Evolutionary conservation across 2,329 filamentous ascomycete genomes (phyloP).

Genomic region (Colletotrichum acutatum): DNA sequence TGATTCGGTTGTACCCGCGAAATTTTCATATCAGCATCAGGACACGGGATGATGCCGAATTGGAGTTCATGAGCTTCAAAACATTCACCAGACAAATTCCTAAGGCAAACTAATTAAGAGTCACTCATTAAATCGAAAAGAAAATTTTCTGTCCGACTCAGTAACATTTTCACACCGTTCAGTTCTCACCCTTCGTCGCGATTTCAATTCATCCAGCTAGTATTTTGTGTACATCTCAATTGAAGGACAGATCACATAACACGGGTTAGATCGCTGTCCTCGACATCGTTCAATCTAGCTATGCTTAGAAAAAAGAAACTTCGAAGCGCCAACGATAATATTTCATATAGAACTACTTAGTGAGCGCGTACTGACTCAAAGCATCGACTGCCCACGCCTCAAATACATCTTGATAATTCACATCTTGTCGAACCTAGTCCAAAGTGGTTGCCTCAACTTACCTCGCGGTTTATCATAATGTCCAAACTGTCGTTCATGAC

Average conservation of each 20-base stretch:
- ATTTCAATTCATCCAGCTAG: not conserved
- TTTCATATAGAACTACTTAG: no score
- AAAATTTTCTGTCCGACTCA: not conserved
- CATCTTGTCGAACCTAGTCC: no score
- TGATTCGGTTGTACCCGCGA: conserved; percentile 15
- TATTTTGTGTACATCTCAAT: not conserved
- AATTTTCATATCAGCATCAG: conserved; percentile 14
- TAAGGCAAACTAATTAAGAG: not conserved
- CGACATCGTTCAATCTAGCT: not conserved
- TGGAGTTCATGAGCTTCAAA: not conserved
- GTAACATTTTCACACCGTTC: not conserved
- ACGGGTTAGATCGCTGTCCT: not conserved
- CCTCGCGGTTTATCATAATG: no score
- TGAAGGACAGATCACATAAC: not conserved
- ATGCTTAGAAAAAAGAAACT: conserved; percentile 54
- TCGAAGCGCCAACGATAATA: conserved; percentile 49
- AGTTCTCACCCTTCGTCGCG: not conserved
- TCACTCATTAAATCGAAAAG: not conserved
- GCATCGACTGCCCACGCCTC: no score
- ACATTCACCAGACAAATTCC: no score
- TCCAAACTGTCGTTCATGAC: no score
- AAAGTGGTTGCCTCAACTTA: no score
- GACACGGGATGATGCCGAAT: not conserved
- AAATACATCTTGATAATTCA: no score
- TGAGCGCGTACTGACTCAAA: not conserved